Base-by-base conservation (phyloP, 2,329 filamentous ascomycete species). In the Metarhizium robertsii region DNA sequence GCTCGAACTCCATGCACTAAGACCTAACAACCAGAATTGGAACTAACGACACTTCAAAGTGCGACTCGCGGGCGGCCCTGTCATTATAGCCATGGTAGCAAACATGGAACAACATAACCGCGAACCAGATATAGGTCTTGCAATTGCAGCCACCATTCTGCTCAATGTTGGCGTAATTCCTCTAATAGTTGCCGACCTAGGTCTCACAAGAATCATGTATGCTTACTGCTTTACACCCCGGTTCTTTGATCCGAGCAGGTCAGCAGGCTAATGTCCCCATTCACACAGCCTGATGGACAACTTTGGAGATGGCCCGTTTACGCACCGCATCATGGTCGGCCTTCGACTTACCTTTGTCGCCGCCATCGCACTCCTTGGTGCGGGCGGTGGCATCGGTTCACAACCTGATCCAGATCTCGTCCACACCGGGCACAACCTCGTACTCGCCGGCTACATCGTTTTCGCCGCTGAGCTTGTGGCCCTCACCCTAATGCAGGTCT, bases 101-200 rank as follows among this genome's bases (percentile, higher is more conserved):
- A 54, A 60, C n/a, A 58, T 57, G 6, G 42, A 55, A 45, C 60
- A 58, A 49, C 0, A 29, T 0, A 16, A 54, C 6, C 38, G 47
- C 34, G 1, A 36, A 14, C 49, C 29, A 29, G 14, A 49, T 1
- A 51, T 61, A 14, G 64, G 64, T 6, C 59, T 67, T 34, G 61
- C 59, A 53, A 60, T 64, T 34, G 63, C 65, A 16, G 60, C 64
- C 10, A 57, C 62, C 5, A 54, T 66, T 20, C 60, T 66, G 5
- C 64, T 67, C 50, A 67, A 67, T 53, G 60, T 67, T 25, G 66
- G 66, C 34, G 60, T 66, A 5, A 59, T 67, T 6, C 62, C 65
- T 7, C 59, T 68, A 7, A 56, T 67, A 10, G 53, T 66, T 10
- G 61, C 64, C 11, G 55, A 61, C 6, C 43, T 65, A 13, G 66